Conservation (phyloP, 768 basidiomycete genomes). For the Boletus pseudopeckii region DNA sequence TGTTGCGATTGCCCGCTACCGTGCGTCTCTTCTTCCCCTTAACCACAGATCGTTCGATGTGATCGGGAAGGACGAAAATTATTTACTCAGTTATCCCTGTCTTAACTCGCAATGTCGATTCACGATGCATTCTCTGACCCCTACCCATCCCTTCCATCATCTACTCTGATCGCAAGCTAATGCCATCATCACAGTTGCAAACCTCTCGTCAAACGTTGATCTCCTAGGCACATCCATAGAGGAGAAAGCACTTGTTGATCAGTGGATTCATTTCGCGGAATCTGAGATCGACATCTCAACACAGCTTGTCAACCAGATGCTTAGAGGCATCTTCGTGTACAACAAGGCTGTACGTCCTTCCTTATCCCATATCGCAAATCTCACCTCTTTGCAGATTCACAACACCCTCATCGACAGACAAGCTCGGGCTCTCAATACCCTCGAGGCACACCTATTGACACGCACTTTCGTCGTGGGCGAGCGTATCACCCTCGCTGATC, state of each 20-base stretch:
- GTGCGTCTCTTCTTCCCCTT: conserved; percentile 52
- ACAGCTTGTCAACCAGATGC: conserved; percentile 39
- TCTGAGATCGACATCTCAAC: conserved; percentile 50
- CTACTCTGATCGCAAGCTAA: conserved; percentile 16
- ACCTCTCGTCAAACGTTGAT: conserved; percentile 69
- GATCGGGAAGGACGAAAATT: conserved; percentile 25
- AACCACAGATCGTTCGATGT: conserved; percentile 9
- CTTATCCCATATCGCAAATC: background rate
- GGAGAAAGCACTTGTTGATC: conserved; percentile 74
- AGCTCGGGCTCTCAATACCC: conserved; percentile 53
- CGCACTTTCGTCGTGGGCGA: conserved; percentile 92
- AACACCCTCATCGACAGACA: conserved; percentile 50
- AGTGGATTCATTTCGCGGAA: conserved; percentile 81
- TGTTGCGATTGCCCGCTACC: conserved; percentile 77
- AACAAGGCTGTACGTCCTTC: conserved; percentile 68
- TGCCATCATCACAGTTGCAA: conserved; percentile 54
- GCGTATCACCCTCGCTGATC: conserved; percentile 91
- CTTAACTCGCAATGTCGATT: conserved; percentile 60
- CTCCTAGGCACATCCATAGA: conserved; percentile 66
- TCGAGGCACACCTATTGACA: conserved; percentile 70
- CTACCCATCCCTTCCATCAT: background rate
- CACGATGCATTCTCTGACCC: conserved; percentile 21
- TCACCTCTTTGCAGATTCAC: conserved; percentile 48
- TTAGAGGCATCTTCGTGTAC: conserved; percentile 61
- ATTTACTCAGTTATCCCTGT: conserved; percentile 64